Evolutionary conservation across 768 basidiomycete species (phyloP), one percentile per base, ranked within the genome.

Genomic region (Inosperma sp.): DNA sequence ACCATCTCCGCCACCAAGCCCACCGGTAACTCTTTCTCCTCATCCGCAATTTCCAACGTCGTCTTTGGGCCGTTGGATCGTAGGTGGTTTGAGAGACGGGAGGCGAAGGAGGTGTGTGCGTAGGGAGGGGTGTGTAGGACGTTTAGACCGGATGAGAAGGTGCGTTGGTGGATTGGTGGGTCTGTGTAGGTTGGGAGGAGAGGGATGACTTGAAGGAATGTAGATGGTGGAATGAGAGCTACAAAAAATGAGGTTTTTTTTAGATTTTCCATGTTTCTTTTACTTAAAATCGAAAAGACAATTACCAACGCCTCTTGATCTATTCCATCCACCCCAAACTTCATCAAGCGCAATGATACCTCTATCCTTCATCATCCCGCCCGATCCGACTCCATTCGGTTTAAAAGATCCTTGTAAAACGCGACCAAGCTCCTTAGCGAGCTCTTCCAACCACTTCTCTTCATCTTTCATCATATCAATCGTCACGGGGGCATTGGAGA

Each of bases 281-380:
- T 30, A 31, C 6, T 29, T 16, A 30, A 57, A 44, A 31, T 55
- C 27, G 21, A 25, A 52, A 27, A 1, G n/a, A 35, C 37, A 17
- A 85, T 65, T 65, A 91, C 93, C 86, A 48, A 95, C 86, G 42
- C 93, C 93, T 57, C 93, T 72, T 5, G 91, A 93, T 51, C 93
- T 83, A 62, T 94, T 95, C 93, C 93, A 96, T 2, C 87, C 83
- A 22, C 90, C 90, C 93, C 93, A 97, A 0, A 88, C 88, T 67
- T 95, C 93, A 62, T 97, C 93, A 22, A 96, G 68, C 0, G 86
- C 89, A 31, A 96, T 78, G 27, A 95, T 79, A 1, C 90, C 92
- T 23, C 90, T 79, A 3, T 77, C 74, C 49, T 76, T 75, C 88
- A 94, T 90, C 60, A 94, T 75, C 1, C 89, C 86, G 1, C 69